Base-by-base conservation (phyloP, 805 yeast species). In the Scheffersomyces ergatensis region DNA sequence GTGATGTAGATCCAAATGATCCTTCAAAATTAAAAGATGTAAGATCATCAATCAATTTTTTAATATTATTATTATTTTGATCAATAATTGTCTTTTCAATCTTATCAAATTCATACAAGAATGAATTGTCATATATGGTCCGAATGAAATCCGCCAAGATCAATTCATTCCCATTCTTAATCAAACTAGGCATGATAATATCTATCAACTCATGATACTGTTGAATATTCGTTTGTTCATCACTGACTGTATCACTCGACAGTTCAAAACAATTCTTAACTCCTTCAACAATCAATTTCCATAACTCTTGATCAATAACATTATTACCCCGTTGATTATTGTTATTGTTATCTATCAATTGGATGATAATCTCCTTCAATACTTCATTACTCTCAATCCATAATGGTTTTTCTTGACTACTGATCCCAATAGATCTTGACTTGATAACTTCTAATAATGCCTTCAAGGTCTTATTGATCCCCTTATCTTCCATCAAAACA, bases 1-100 rank as follows among this genome's bases (percentile, higher is more conserved):
- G 73, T 29, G 72, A 72, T 0, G 92, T 83, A 0, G 86, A 72
- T 1, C 93, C 93, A 50, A 74, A 78, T n/a, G 74, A 65, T 7
- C 71, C 70, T 8, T 71, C 74, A 40, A 76, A 71, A 12, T 72
- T 62, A 43, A 74, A 74, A 1, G 54, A 41, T 2, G 72, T 56
- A 3, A 82, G 50, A 9, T 51, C 55, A 9, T 55, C 45, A 2
- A 77, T 58, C 4, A 76, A 62, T 11, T 65, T 70, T 3, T 55
- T 53, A n/a, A 24, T 24, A 12, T 3, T 58, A 1, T 55, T 43
- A 2, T 54, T 55, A 17, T 54, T 48, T 21, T 40, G 49, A 24
- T 50, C 55, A 21, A 63, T 51, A 25, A 68, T 37, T 20, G 50
- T 43, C 42, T 26, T 12, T 50, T 77, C 95, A 14, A 74, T 58